Conservation (phyloP, 371 early-diverging fungal genomes). For the Smittium mucronatum region DNA sequence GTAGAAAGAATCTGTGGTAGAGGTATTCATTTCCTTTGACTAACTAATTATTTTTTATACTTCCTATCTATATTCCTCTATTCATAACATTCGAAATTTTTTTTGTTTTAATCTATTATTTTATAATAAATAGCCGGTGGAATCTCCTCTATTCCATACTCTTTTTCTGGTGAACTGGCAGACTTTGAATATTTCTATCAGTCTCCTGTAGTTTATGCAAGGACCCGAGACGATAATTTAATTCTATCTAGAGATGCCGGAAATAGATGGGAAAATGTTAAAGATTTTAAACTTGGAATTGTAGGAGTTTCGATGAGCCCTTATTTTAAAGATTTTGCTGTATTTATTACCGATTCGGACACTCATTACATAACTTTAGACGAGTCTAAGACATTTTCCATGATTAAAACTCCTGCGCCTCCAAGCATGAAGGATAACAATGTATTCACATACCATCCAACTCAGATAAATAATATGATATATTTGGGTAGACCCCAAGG, state of each 20-base stretch:
- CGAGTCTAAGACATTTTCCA: constrained; percentile 46
- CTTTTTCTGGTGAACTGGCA: neutral
- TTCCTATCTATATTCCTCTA: no score
- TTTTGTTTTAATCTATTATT: neutral
- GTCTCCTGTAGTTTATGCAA: neutral
- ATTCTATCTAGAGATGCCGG: constrained; percentile 14
- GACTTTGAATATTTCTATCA: constrained; percentile 3
- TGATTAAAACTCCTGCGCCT: constrained; percentile 39
- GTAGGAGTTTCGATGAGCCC: constrained; percentile 49
- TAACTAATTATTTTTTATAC: neutral
- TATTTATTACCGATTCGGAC: constrained; percentile 49
- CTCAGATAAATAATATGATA: constrained; percentile 58
- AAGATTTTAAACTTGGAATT: neutral
- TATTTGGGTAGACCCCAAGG: constrained; percentile 46
- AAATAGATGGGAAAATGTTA: neutral
- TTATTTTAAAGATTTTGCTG: constrained; percentile 51
- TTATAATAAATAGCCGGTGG: neutral
- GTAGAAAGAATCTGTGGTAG: constrained; percentile 44
- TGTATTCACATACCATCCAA: constrained; percentile 67
- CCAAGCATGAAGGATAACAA: constrained; percentile 44
- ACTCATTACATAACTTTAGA: constrained; percentile 52
- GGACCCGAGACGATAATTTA: constrained; percentile 25
- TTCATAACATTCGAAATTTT: no score
- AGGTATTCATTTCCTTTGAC: neutral
- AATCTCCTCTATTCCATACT: neutral